A percentile compares a stretch with the other conserved stretches of the same genome.
Evolutionary conservation across 345 rosid genomes (phyloP).

Genomic region (Angophora floribunda): DNA sequence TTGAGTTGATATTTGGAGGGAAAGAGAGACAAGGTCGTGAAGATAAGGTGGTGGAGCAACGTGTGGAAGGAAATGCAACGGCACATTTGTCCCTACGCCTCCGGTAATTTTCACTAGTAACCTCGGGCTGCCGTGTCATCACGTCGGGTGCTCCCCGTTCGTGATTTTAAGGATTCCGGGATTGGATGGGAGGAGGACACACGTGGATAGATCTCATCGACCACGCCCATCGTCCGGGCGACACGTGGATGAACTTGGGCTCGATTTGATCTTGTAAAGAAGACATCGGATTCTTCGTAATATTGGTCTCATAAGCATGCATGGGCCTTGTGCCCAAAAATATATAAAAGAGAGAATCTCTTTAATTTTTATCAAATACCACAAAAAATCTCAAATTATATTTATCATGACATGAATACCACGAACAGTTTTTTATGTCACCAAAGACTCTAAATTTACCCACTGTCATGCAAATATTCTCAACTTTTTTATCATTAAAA

Average conservation of each 20-base stretch:
- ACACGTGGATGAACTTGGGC: background rate
- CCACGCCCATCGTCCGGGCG: background rate
- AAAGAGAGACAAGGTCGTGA: slow-evolving; percentile 2
- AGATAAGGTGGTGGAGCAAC: slow-evolving; percentile 29
- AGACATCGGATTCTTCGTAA: background rate
- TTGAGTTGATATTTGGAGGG: slow-evolving; percentile 30
- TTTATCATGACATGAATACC: background rate
- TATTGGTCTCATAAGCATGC: background rate
- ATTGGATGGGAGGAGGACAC: background rate
- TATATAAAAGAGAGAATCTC: background rate
- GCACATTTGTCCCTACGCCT: background rate
- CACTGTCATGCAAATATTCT: background rate
- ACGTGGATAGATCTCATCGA: background rate
- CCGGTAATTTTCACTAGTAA: background rate
- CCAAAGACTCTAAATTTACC: too few relatives aligned
- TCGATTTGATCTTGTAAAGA: background rate
- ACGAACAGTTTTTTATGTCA: background rate
- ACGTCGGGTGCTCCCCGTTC: background rate
- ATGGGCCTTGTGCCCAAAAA: background rate
- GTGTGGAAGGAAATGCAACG: slow-evolving; percentile 70
- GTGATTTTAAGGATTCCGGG: background rate
- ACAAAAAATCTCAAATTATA: too few relatives aligned
- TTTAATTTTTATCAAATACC: too few relatives aligned
- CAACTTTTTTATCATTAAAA: background rate
- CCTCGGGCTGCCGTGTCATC: slow-evolving; percentile 30